phyloP scores from a whole-genome alignment of 768 basidiomycete species.

The Mycena capillaripes region DNA sequence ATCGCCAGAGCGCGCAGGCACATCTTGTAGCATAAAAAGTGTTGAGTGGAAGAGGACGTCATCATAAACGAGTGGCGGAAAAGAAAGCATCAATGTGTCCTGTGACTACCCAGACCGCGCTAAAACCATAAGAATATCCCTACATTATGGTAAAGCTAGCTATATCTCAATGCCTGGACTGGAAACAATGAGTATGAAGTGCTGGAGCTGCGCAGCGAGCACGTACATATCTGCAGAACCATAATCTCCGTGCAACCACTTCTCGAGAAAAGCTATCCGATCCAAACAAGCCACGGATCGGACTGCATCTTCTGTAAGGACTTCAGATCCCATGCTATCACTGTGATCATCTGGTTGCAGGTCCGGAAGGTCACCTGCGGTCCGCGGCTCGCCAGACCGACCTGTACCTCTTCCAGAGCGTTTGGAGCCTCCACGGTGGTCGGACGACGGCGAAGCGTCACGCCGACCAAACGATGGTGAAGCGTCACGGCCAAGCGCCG shows the following conservation, averaged over 20 bases:
- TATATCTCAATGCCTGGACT: slow-evolving; percentile 14
- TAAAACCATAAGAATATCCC: background rate
- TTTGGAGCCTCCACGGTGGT: background rate
- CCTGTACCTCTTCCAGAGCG: background rate
- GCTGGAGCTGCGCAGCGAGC: slow-evolving; percentile 9
- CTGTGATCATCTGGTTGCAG: slow-evolving; percentile 12
- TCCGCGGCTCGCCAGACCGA: background rate
- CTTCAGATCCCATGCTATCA: slow-evolving; percentile 1
- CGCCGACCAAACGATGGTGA: slow-evolving; percentile 11
- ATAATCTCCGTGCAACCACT: background rate
- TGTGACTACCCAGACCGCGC: background rate
- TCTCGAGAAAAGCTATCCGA: slow-evolving; percentile 11
- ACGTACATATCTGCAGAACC: slow-evolving; percentile 17
- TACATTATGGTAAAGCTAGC: slow-evolving; percentile 2
- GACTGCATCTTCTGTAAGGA: slow-evolving; percentile 12
- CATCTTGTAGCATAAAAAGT: background rate
- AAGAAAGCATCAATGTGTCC: background rate
- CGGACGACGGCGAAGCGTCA: slow-evolving; percentile 1
- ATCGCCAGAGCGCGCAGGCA: slow-evolving; percentile 4
- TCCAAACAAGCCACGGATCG: slow-evolving; percentile 8
- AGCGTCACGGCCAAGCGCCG: slow-evolving; percentile 2
- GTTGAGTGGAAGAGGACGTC: background rate
- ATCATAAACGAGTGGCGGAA: background rate
- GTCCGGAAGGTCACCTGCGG: background rate
- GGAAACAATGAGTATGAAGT: slow-evolving; percentile 6